These are phyloP conservation scores for Verticillium nonalfalfae DNA, from an alignment of 2,329 filamentous ascomycete species.

Conservation along the genomic window DNA sequence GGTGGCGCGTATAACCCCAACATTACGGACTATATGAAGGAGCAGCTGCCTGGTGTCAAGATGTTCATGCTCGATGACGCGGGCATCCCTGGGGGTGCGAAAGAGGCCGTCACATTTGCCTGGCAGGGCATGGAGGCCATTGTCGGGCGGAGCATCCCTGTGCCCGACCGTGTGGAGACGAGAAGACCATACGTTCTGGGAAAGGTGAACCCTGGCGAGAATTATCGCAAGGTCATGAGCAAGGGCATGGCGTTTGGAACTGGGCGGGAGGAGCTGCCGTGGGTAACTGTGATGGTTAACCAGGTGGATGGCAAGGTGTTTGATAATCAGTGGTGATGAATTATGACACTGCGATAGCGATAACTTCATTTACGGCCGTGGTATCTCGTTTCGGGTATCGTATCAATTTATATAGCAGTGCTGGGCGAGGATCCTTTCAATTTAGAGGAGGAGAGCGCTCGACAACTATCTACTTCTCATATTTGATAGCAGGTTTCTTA, in stretches of 20 bases:
- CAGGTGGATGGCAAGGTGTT: constrained; percentile 40
- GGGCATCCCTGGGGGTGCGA: constrained; percentile 49
- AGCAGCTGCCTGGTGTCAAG: constrained; percentile 36
- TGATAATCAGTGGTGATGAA: constrained; percentile 30
- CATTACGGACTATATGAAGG: constrained; percentile 45
- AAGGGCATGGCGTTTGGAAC: constrained; percentile 45
- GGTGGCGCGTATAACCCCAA: constrained; percentile 53
- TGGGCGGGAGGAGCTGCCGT: constrained; percentile 30
- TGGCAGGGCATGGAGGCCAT: constrained; percentile 56
- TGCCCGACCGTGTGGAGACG: constrained; percentile 46
- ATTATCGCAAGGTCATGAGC: constrained; percentile 46
- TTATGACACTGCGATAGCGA: too few species aligned
- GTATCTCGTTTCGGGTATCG: too few species aligned
- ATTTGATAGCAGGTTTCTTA: too few species aligned
- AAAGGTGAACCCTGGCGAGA: constrained; percentile 46
- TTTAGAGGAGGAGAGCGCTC: too few species aligned
- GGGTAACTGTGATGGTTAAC: constrained; percentile 44
- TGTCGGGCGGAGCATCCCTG: constrained; percentile 46
- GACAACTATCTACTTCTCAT: too few species aligned
- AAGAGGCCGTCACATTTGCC: constrained; percentile 49
- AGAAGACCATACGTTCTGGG: constrained; percentile 44
- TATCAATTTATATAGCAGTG: too few species aligned
- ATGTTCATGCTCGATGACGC: constrained; percentile 52
- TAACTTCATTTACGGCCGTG: too few species aligned
- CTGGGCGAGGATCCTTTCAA: too few species aligned